Evolutionary conservation across 768 basidiomycete species (phyloP).

Genomic region (Coprinellus aureogranulatus): DNA sequence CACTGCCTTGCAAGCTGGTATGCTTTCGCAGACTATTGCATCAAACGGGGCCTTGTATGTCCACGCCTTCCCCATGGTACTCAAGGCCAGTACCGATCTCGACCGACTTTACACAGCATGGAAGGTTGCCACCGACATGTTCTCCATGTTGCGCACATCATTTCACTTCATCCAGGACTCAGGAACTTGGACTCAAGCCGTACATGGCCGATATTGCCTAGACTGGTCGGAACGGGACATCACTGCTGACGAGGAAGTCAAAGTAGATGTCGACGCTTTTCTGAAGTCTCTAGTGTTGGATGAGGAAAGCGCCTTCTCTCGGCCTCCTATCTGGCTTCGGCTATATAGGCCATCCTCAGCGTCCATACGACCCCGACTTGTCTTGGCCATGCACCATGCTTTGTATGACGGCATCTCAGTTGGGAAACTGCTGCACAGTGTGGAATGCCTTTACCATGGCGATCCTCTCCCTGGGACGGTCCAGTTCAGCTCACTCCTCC

Average conservation of each 20-base stretch:
- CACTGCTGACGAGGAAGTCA: slow-evolving; percentile 18
- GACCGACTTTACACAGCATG: slow-evolving; percentile 34
- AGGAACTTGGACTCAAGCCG: slow-evolving; percentile 33
- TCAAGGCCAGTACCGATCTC: slow-evolving; percentile 20
- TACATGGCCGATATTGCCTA: slow-evolving; percentile 21
- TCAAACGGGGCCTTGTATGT: slow-evolving; percentile 29
- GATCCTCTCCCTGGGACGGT: slow-evolving; percentile 3
- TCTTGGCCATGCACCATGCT: slow-evolving; percentile 46
- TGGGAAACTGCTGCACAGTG: slow-evolving; percentile 29
- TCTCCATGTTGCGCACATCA: slow-evolving; percentile 46
- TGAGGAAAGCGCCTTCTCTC: slow-evolving; percentile 23
- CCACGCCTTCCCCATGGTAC: slow-evolving; percentile 28
- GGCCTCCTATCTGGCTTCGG: slow-evolving; percentile 30
- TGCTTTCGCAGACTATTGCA: slow-evolving; percentile 43
- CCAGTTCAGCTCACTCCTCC: slow-evolving; percentile 40
- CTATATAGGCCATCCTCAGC: slow-evolving; percentile 16
- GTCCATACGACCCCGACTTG: slow-evolving; percentile 20
- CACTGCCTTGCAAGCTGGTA: slow-evolving; percentile 46
- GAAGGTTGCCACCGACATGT: slow-evolving; percentile 25
- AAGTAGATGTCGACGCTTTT: slow-evolving; percentile 14
- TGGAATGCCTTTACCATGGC: slow-evolving; percentile 30
- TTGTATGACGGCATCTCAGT: slow-evolving; percentile 47
- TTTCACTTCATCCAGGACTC: slow-evolving; percentile 41
- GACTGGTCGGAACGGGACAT: slow-evolving; percentile 19
- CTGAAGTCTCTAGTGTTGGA: slow-evolving; percentile 17